Evolutionary conservation across 2,329 filamentous ascomycete genomes (phyloP).

Genomic region (Aspergillus quadrilineatus): DNA sequence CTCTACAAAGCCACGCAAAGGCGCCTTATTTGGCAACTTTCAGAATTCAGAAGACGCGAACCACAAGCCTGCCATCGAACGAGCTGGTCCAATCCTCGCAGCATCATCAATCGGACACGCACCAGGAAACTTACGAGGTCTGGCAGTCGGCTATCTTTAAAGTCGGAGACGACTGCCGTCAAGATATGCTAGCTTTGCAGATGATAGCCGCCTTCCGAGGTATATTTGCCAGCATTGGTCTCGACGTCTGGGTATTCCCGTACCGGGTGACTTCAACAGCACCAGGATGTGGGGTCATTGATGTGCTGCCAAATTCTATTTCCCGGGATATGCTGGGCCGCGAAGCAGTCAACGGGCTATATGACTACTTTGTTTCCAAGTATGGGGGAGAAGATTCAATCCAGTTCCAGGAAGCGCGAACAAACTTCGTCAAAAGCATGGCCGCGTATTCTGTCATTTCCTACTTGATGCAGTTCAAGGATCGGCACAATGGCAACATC

Average conservation of each 20-base stretch:
- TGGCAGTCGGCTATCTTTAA: constrained; percentile 99
- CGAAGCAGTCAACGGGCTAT: constrained; percentile 95
- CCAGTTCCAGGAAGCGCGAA: constrained; percentile 89
- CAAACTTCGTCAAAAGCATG: constrained; percentile 99
- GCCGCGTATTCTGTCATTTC: constrained; percentile 97
- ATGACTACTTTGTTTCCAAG: constrained; percentile 97
- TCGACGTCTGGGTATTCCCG: constrained; percentile 95
- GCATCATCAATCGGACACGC: constrained; percentile 11
- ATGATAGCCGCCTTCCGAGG: constrained; percentile 97
- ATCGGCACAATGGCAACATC: constrained; percentile 98
- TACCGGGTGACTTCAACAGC: constrained; percentile 97
- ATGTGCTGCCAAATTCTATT: constrained; percentile 95
- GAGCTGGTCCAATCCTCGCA: constrained; percentile 17
- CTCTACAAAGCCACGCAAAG: constrained; percentile 95
- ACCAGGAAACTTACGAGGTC: constrained; percentile 72
- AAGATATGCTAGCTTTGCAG: constrained; percentile 93
- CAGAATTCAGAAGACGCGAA: constrained; percentile 78
- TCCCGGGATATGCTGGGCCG: constrained; percentile 98
- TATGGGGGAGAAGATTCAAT: constrained; percentile 96
- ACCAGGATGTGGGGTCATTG: constrained; percentile 95
- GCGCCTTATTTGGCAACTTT: constrained; percentile 99
- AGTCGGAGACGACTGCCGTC: constrained; percentile 95
- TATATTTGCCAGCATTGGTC: constrained; percentile 90
- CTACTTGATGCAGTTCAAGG: constrained; percentile 97
- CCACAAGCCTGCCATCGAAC: constrained; percentile 14